Evolutionary conservation across 2,329 filamentous ascomycete species (phyloP).

Genomic region (Alternaria ventricosa): DNA sequence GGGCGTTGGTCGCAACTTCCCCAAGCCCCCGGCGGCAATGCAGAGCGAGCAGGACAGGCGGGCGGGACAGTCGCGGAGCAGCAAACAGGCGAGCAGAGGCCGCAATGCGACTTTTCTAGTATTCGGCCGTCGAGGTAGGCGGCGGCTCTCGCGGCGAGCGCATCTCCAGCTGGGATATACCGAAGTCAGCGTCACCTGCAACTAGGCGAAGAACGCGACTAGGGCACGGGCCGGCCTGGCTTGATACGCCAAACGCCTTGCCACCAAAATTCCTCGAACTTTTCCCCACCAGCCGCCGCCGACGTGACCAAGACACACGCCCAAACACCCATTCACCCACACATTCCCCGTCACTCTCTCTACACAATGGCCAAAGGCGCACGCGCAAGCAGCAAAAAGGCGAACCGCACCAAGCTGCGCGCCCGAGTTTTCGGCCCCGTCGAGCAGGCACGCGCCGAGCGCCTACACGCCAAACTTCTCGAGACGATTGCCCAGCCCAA

Average conservation of each 20-base stretch:
- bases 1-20: slow-evolving; percentile 28
- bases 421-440: slow-evolving; percentile 82
- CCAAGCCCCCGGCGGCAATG: slow-evolving; percentile 1
- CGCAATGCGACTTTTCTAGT: not conserved
- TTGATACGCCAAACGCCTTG: slow-evolving; percentile 16
- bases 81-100: not conserved
- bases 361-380: slow-evolving; percentile 83
- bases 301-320: slow-evolving; percentile 4
- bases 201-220: slow-evolving; percentile 28
- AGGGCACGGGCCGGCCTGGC: slow-evolving; percentile 21
- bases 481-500: slow-evolving; percentile 80
- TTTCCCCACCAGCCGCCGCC: slow-evolving; percentile 11
- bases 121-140: slow-evolving; percentile 23
- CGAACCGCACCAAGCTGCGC: slow-evolving; percentile 82
- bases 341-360: slow-evolving; percentile 3
- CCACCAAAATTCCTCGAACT: slow-evolving; percentile 29
- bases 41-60: slow-evolving; percentile 5
- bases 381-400: slow-evolving; percentile 79
- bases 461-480: slow-evolving; percentile 84
- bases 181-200: slow-evolving; percentile 35
- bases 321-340: slow-evolving; percentile 3
- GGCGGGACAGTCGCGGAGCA: not conserved
- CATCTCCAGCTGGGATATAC: slow-evolving; percentile 18
- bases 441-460: slow-evolving; percentile 78
- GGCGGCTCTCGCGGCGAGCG: slow-evolving; percentile 36